Base-by-base conservation (phyloP, 2,329 filamentous ascomycete genomes). In the Alternaria dauci region DNA sequence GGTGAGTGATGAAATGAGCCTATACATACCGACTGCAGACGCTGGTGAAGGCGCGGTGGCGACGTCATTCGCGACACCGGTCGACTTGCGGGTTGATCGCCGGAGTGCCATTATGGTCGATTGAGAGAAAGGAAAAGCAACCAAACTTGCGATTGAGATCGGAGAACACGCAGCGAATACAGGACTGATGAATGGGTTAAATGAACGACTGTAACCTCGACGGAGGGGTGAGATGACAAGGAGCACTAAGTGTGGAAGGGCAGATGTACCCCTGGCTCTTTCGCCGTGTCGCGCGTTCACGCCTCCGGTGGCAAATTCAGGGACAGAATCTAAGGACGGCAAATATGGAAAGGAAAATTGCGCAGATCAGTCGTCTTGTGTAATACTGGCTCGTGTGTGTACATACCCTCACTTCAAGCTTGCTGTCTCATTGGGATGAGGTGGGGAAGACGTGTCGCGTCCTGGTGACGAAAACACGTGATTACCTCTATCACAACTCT, bases 261-360 rank as follows among this genome's bases (percentile, higher is more conserved):
- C 61, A 61, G 54, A 63, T 61, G 55, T 59, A 61, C 65, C 69
- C 71, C 70, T 70, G 66, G 58, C 47, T 20, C 42, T 26, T 46
- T 55, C 55, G 67, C 68, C 66, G 62, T 50, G 66, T 66, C 67
- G 71, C 69, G 67, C 63, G 55, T 38, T 71, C 63, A 65, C 71
- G 68, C 64, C 61, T 58, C 60, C 58, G 57, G 72, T 75, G 72
- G 72, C 71, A 59, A 74, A 72, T 61, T 52, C 50, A 47, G 53
- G 43, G 53, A 55, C 39, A 58, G 34, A 28, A 23, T 60, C 36
- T 44, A 46, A 26, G 36, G 47, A 34, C 23, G 8, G 52, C 50
- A 42, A 46, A 44, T 46, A 32, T 41, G 34, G 55, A 11, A 39
- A 30, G 32, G 26, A 48, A 26, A 18, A 50, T 36, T 42, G 25